Evolutionary conservation across 1,284 basidiomycete species (phyloP).

Genomic region (Trichosporon coremiiforme): DNA sequence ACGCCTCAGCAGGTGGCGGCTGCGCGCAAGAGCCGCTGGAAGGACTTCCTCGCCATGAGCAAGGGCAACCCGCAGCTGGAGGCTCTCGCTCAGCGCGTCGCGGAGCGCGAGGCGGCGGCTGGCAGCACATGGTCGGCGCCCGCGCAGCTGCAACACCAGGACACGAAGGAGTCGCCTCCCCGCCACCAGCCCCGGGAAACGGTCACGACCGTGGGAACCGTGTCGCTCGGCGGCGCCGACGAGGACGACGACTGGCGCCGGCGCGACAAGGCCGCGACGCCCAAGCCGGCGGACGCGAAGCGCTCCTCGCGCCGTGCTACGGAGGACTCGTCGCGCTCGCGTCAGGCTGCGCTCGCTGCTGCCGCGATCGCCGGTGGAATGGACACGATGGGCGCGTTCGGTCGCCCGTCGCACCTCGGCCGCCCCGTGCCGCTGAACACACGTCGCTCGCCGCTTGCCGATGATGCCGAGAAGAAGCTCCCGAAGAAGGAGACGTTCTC

Average conservation of each 20-base stretch:
- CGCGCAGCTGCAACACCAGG: constrained; percentile 47
- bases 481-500: background rate
- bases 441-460: constrained; percentile 21
- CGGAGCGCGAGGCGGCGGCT: constrained; percentile 45
- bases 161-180: constrained; percentile 8
- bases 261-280: constrained; percentile 15
- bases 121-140: constrained; percentile 53
- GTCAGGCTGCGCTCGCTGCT: constrained; percentile 41
- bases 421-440: constrained; percentile 24
- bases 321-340: constrained; percentile 29
- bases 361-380: constrained; percentile 40
- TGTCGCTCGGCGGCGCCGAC: constrained; percentile 33
- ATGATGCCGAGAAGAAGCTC: background rate
- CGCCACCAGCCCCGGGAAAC: constrained; percentile 22
- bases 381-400: constrained; percentile 45
- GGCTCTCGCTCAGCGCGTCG: constrained; percentile 50
- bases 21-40: constrained; percentile 54
- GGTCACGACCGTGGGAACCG: constrained; percentile 35
- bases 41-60: constrained; percentile 51
- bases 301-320: constrained; percentile 23
- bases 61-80: constrained; percentile 54
- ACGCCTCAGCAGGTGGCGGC: constrained; percentile 46
- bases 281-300: background rate
- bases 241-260: constrained; percentile 45
- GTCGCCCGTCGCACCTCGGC: constrained; percentile 32